These are phyloP conservation scores for Aspergillus sclerotioniger DNA, from an alignment of 495 filamentous ascomycete species.

Conservation along the genomic window DNA sequence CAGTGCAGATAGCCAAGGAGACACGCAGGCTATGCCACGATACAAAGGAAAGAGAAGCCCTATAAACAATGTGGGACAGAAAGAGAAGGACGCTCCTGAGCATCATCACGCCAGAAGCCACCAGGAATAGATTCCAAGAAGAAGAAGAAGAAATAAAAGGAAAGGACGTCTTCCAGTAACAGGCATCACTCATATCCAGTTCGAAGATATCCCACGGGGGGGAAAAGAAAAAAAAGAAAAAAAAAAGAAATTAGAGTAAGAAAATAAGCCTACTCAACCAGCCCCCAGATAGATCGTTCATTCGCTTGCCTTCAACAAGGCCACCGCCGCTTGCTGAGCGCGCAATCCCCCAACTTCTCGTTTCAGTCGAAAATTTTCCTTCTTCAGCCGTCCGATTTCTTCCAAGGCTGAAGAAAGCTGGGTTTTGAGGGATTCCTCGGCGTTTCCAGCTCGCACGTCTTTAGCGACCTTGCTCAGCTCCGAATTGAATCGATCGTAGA, in stretches of 20 bases:
- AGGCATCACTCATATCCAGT: conserved; percentile 26
- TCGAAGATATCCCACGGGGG: conserved; percentile 18
- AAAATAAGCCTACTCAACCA: conserved; percentile 4
- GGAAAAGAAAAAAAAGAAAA: conserved; percentile 14
- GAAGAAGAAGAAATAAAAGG: conserved; percentile 16
- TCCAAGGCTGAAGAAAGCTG: conserved; percentile 64
- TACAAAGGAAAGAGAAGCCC: conserved; percentile 1
- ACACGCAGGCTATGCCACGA: conserved; percentile 12
- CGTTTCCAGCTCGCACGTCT: conserved; percentile 68
- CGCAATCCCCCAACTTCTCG: conserved; percentile 55
- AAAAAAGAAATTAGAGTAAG: conserved; percentile 6
- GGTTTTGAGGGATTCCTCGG: conserved; percentile 68
- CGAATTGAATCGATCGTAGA: conserved; percentile 90
- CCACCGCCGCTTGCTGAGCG: conserved; percentile 42
- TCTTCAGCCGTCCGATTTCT: conserved; percentile 68
- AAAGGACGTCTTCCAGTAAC: conserved; percentile 18
- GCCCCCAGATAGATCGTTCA: conserved; percentile 12
- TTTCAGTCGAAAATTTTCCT: conserved; percentile 70
- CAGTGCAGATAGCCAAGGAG: conserved; percentile 8
- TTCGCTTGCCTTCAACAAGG: conserved; percentile 40
- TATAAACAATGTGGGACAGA: neutral
- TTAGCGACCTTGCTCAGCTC: conserved; percentile 82
- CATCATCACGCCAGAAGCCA: conserved; percentile 14
- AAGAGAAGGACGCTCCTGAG: conserved; percentile 2
- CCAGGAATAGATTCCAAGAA: neutral